Evolutionary conservation across 345 rosid genomes (phyloP), one percentile per base, ranked within the genome.

Genomic region (Acer saccharum): DNA sequence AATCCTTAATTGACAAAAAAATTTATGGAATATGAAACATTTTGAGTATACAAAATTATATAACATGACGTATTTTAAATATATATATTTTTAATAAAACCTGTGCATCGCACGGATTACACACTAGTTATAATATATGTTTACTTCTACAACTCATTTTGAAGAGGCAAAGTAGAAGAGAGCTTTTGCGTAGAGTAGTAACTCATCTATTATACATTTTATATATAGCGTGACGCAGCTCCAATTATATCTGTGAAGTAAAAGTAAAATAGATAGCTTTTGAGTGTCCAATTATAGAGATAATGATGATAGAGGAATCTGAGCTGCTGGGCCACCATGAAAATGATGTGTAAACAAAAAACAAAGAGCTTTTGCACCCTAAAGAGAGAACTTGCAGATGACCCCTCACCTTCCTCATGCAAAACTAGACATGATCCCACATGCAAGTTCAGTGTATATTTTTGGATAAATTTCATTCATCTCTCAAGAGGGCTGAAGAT

Each of bases 351-450:
- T 39, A 13, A 60, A 41, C 21, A 21, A 21, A 20, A 65, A 1
- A 60, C 13, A 57, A 39, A 44, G 44, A 43, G 11, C 46, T 43
- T 43, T 20, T 55, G 7, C 1, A n/a, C 2, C 27, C 27, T 20
- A 60, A 4, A 18, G 64, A n/a, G 3, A 21, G 25, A 11, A n/a
- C 5, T 20, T 20, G 64, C 64, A 1, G 25, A 7, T 4, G 64
- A 60, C 64, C 27, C 12, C 27, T 60, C 64, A 60, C 64, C 39
- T 43, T 41, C 21, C 55, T 72, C 67, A 16, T 73, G 55, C 57
- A 60, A 61, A 43, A 8, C 39, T 35, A 35, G 6, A 35, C 6
- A 43, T 43, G 46, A 43, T 43, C 10, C 16, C 10, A 65, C 3
- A 32, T 65, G 44, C 69, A 32, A 10, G 35, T 11, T 25, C 46